Conservation (phyloP, 2,329 filamentous ascomycete species). For the Acrocalymma vagum region DNA sequence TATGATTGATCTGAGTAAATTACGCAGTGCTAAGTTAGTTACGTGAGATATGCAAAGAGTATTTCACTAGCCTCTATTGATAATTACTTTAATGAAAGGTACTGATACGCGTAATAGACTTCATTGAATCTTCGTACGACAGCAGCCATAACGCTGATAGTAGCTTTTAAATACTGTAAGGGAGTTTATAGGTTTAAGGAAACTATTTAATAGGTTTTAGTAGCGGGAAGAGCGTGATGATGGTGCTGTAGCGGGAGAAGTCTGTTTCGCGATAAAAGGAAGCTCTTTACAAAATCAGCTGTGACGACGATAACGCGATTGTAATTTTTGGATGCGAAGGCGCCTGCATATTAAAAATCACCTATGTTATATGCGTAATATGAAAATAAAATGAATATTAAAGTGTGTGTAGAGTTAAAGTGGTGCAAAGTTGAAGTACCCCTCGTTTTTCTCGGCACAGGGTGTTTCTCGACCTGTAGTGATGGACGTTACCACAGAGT, state of each 20-base stretch:
- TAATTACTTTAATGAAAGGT: neutral
- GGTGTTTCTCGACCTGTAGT: neutral
- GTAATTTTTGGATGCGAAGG: conserved; percentile 1
- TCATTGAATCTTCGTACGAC: no score
- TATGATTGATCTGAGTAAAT: neutral
- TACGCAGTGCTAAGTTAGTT: no score
- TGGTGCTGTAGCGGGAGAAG: no score
- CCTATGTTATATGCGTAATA: neutral
- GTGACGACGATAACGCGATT: neutral
- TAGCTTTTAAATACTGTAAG: no score
- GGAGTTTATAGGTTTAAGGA: no score
- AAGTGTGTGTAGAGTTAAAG: neutral
- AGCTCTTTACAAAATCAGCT: no score
- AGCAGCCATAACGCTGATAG: no score
- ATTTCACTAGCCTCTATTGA: conserved; percentile 1
- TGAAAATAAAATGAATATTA: neutral
- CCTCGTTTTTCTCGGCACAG: neutral
- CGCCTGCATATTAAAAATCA: neutral
- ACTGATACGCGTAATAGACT: no score
- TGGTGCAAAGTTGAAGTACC: neutral
- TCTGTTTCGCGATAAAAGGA: no score
- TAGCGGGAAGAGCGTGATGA: no score
- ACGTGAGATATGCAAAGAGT: neutral
- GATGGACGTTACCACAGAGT: neutral
- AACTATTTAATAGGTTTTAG: no score